Base-by-base conservation (phyloP, 192 early-diverging fungal species). In the Backusella liffmaniae region DNA sequence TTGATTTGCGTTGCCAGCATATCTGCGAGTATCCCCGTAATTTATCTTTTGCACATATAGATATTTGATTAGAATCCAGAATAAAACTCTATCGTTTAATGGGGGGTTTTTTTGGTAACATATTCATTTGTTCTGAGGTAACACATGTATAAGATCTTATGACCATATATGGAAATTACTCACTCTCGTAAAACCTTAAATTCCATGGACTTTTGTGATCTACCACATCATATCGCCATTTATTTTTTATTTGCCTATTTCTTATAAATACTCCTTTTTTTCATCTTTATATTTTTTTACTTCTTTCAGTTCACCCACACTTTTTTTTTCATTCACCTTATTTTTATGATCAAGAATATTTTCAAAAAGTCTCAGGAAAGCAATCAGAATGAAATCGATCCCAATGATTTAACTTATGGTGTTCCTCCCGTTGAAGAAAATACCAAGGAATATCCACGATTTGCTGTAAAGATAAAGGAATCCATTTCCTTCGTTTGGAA, bases 341-440 rank as follows among this genome's bases (percentile, higher is more conserved):
- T 10, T 62, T 29, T 62, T 29, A 62, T 62, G 56, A 62, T 62
- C 23, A 23, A 12, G 56, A 62, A 62, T 5, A 23, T 62, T 29
- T 62, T 62, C 56, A 62, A 62, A 62, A 62, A 62, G 56, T 62
- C 56, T 4, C 21, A 23, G 3, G 10, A 62, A 62, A 62, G 0
- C 9, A n/a, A 29, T 37, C 10, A 39, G 7, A 69, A 69, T 69
- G 67, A 69, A 23, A 69, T 69, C 21, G 35, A 69, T 12, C 37
- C 37, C 8, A 37, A 69, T 23, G 67, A 69, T 13, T 69, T 69
- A 36, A 35, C 67, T 2, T 69, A 69, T 39, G 67, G 67, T 39
- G 37, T 69, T 9, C 67, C 67, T 21, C 67, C 51, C 0, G 35
- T 39, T 2, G 35, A 73, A 8, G 72, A 70, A 12, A 29, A 23